phyloP scores from a whole-genome alignment of 2,329 filamentous ascomycete genomes.

The Ophiocordyceps camponoti-saundersi region DNA sequence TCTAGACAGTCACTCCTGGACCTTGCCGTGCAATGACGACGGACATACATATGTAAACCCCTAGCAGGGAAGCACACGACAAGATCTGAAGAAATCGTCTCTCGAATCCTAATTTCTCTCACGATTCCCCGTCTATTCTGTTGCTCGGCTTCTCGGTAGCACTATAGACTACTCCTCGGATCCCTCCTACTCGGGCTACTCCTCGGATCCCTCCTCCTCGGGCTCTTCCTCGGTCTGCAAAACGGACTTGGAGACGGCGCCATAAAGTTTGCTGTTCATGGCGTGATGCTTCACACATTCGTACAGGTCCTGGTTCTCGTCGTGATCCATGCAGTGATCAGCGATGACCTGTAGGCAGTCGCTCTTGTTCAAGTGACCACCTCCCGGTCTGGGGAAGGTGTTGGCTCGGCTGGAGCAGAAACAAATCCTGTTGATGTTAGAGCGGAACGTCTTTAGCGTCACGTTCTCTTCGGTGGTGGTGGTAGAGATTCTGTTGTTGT shows the following conservation, averaged over 20 bases:
- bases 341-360: neutral
- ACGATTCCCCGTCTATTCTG: no score
- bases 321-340: neutral
- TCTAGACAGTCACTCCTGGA: no score
- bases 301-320: neutral
- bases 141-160: no score
- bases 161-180: no score
- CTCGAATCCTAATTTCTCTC: no score
- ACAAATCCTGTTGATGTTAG: neutral
- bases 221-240: neutral
- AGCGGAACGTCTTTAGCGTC: neutral
- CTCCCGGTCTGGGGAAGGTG: neutral
- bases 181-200: neutral
- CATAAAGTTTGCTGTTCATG: neutral
- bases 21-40: no score
- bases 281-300: neutral
- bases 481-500: neutral
- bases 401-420: neutral
- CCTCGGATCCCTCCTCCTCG: neutral
- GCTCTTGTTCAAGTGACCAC: neutral
- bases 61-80: no score
- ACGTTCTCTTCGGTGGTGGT: neutral
- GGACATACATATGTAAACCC: no score
- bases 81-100: no score
- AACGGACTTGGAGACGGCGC: neutral